Evolutionary conservation across 2,329 filamentous ascomycete species (phyloP).

Genomic region (Colletotrichum sp.): DNA sequence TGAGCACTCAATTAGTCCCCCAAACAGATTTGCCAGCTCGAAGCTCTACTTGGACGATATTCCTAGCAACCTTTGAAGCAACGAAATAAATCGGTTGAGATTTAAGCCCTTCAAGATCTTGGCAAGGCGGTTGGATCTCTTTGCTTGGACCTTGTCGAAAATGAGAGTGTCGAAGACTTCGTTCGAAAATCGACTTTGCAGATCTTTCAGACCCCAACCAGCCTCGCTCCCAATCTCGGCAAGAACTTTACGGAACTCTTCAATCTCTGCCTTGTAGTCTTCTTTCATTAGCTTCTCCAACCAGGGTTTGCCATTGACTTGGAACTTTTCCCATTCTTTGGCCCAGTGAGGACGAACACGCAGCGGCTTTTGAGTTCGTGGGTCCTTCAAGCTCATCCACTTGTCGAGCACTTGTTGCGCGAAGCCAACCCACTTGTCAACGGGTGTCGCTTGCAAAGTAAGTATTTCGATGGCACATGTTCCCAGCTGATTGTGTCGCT

Average conservation of each 20-base stretch:
- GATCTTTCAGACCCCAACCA: conserved; percentile 42
- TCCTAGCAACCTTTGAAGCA: not conserved
- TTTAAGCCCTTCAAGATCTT: not conserved
- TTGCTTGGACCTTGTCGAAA: conserved; percentile 10
- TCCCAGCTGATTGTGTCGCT: conserved; percentile 43
- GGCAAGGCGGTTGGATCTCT: not conserved
- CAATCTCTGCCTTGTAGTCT: conserved; percentile 42
- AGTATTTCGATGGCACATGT: conserved; percentile 48
- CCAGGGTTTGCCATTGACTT: conserved; percentile 32
- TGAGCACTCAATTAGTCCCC: not conserved
- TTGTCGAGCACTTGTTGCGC: conserved; percentile 44
- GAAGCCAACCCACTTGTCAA: conserved; percentile 42
- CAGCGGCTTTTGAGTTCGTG: conserved; percentile 31
- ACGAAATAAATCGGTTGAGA: not conserved
- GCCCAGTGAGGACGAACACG: conserved; percentile 50
- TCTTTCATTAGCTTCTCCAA: conserved; percentile 37
- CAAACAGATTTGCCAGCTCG: not conserved
- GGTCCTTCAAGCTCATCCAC: conserved; percentile 43
- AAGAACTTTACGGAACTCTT: conserved; percentile 37
- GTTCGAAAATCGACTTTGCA: conserved; percentile 45
- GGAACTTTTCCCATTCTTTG: conserved; percentile 47
- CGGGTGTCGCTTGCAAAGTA: conserved; percentile 42
- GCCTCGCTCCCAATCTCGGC: conserved; percentile 40
- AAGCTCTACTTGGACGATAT: not conserved
- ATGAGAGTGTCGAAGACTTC: conserved; percentile 40